Conservation (phyloP, 768 basidiomycete species). For the Goffeauzyma gilvescens region DNA sequence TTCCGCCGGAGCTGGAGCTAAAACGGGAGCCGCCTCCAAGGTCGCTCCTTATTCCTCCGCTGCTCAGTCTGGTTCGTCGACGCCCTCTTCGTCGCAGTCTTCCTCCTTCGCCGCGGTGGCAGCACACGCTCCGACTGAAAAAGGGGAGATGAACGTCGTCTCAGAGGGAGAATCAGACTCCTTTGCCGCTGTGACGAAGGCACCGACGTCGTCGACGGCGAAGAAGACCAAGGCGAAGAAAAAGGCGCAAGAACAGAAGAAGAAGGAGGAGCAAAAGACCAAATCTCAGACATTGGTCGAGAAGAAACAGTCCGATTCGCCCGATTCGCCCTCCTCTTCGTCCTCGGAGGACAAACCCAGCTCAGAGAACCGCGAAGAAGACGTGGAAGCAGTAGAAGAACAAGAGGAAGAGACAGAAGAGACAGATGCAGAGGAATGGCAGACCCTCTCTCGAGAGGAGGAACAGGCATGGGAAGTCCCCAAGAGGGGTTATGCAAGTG, state of each 20-base stretch:
- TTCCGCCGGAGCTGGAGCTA: no score
- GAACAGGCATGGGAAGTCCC: neutral
- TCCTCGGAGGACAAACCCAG: neutral
- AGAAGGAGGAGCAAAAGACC: neutral
- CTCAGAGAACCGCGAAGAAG: neutral
- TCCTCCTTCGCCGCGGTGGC: neutral
- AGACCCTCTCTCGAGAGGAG: no score
- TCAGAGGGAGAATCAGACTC: neutral
- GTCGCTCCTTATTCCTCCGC: neutral
- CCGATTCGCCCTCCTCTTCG: neutral
- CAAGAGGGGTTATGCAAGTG: neutral
- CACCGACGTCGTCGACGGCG: neutral
- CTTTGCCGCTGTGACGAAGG: neutral
- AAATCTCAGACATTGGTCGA: neutral
- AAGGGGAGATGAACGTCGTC: neutral
- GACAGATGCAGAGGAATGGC: neutral
- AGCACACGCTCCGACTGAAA: neutral
- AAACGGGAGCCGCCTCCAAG: neutral
- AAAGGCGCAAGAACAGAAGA: neutral
- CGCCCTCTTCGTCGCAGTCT: neutral
- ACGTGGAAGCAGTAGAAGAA: neutral
- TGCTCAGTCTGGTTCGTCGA: neutral
- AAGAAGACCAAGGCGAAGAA: neutral
- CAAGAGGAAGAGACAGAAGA: neutral
- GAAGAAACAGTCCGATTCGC: neutral